These are phyloP conservation scores for Rhododendron mucronatum DNA, from an alignment of 148 eudicot species.

Conservation along the genomic window DNA sequence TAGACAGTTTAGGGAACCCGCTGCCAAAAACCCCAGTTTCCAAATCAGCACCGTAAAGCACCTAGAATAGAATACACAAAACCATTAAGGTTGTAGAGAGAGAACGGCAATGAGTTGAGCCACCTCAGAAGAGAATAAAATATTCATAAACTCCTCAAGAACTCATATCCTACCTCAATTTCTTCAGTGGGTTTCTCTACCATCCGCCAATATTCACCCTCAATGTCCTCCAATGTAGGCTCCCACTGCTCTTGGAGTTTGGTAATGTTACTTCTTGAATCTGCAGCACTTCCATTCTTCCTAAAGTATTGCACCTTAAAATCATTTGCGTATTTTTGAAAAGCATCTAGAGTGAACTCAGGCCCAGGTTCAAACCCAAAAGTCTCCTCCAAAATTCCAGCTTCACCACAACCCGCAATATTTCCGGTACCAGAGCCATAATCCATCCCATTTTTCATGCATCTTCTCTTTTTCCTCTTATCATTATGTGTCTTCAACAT, in stretches of 20 bases:
- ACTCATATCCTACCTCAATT: conserved; percentile 65
- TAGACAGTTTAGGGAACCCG: conserved; percentile 69
- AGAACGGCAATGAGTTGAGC: background rate
- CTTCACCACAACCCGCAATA: conserved; percentile 11
- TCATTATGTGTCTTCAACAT: conserved; percentile 33
- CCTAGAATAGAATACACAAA: conserved; percentile 38
- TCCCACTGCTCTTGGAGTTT: conserved; percentile 40
- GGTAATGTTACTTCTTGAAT: conserved; percentile 22
- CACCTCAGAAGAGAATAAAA: background rate
- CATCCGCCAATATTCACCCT: conserved; percentile 99
- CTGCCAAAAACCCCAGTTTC: conserved; percentile 96
- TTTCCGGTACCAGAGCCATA: conserved; percentile 17
- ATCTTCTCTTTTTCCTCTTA: conserved; percentile 69
- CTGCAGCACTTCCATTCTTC: conserved; percentile 24
- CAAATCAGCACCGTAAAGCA: conserved; percentile 95
- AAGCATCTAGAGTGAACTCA: conserved; percentile 72
- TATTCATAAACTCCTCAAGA: background rate
- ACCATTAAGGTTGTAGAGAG: background rate
- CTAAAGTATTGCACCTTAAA: conserved; percentile 78
- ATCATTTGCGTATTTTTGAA: conserved; percentile 79
- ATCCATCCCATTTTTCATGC: conserved; percentile 48
- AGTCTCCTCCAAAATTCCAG: conserved; percentile 22
- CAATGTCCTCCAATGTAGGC: conserved; percentile 71
- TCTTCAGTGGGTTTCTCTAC: conserved; percentile 95
- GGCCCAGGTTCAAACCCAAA: conserved; percentile 99